Conservation (phyloP, 768 basidiomycete genomes). For the Sutorius australiensis region DNA sequence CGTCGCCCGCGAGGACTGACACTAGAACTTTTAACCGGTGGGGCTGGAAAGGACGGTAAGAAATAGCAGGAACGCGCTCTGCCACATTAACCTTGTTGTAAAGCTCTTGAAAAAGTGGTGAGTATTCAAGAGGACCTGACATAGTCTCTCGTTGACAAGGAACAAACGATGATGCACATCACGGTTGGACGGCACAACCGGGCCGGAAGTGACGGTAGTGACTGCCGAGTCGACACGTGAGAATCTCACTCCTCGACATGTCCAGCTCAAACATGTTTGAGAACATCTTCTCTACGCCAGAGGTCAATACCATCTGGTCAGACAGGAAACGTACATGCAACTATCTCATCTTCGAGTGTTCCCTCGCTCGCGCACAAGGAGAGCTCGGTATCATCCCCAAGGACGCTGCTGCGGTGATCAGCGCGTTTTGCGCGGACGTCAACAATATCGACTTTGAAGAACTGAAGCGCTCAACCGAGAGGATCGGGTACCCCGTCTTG, state of each 20-base stretch:
- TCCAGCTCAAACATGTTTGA: slow-evolving; percentile 30
- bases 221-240: too few relatives aligned
- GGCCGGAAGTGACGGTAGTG: too few relatives aligned
- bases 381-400: slow-evolving; percentile 38
- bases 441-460: slow-evolving; percentile 37
- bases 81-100: too few relatives aligned
- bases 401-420: slow-evolving; percentile 36
- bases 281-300: slow-evolving; percentile 39
- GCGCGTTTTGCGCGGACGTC: slow-evolving; percentile 32
- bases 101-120: too few relatives aligned
- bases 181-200: too few relatives aligned
- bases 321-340: slow-evolving; percentile 26
- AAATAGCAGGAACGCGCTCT: too few relatives aligned
- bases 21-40: too few relatives aligned
- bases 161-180: too few relatives aligned
- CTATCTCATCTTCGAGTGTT: slow-evolving; percentile 31
- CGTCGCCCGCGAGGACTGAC: too few relatives aligned
- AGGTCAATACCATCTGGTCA: slow-evolving; percentile 39
- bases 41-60: too few relatives aligned
- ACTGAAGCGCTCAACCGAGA: slow-evolving; percentile 37
- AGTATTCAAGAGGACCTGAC: too few relatives aligned
- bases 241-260: neutral
- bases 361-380: slow-evolving; percentile 38
- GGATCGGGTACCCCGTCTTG: slow-evolving; percentile 44
- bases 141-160: too few relatives aligned